These are phyloP conservation scores for Fusarium bulbicola DNA, from an alignment of 2,329 filamentous ascomycete species.

Conservation along the genomic window DNA sequence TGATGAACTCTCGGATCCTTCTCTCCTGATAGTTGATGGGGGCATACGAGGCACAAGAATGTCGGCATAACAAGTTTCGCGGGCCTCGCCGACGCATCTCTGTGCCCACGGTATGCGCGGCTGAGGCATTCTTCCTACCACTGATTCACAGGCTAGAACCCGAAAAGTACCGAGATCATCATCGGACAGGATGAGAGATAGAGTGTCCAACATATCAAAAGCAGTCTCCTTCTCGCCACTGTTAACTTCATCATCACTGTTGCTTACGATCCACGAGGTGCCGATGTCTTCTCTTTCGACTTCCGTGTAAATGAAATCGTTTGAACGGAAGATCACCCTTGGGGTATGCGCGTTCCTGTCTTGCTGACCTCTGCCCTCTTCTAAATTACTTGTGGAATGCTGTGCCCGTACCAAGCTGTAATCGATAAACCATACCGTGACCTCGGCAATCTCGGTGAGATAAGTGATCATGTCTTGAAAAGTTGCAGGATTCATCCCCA, in stretches of 20 bases:
- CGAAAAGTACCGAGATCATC: background rate
- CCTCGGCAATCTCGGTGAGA: background rate
- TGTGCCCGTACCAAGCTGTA: background rate
- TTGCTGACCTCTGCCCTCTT: too few relatives aligned
- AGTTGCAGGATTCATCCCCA: background rate
- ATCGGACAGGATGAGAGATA: background rate
- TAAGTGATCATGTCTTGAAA: slow-evolving; percentile 4
- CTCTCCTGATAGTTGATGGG: background rate
- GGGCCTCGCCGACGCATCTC: background rate
- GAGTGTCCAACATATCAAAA: background rate
- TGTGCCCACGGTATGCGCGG: background rate
- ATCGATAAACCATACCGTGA: slow-evolving; percentile 24
- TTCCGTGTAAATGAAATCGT: background rate
- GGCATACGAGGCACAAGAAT: background rate
- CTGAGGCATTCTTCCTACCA: background rate
- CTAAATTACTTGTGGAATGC: background rate
- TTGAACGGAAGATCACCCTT: slow-evolving; percentile 5
- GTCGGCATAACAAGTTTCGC: background rate
- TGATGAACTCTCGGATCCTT: background rate
- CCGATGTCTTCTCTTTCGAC: slow-evolving; percentile 8
- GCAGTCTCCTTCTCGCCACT: background rate
- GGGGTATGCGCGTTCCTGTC: fast-evolving
- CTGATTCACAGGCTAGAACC: background rate
- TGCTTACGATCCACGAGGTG: background rate
- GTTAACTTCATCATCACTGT: background rate